Evolutionary conservation across 1,284 basidiomycete genomes (phyloP).

Genomic region (Ustilago xerochloae): DNA sequence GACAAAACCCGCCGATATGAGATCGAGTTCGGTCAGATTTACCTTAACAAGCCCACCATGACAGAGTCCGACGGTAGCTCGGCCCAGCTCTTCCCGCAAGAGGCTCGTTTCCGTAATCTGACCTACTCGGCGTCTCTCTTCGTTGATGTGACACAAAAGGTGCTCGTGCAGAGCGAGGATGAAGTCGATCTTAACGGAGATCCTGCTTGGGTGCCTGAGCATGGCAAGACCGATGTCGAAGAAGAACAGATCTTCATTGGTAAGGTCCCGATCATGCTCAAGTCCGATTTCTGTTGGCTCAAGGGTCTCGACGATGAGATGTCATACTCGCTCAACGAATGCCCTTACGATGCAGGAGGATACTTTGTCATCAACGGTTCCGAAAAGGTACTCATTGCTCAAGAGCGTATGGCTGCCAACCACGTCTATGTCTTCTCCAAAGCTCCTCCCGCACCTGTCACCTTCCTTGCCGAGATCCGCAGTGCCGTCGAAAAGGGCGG

Average conservation of each 20-base stretch:
- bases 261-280: constrained; percentile 98
- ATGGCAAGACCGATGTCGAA: constrained; percentile 74
- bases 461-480: constrained; percentile 95
- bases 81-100: constrained; percentile 94
- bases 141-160: constrained; percentile 92
- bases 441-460: constrained; percentile 94
- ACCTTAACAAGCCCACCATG: constrained; percentile 90
- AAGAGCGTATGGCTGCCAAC: constrained; percentile 99
- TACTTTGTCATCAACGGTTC: constrained; percentile 99
- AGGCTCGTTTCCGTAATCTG: constrained; percentile 91
- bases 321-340: constrained; percentile 92
- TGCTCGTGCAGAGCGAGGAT: constrained; percentile 81
- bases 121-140: constrained; percentile 97
- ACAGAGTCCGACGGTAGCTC: constrained; percentile 96
- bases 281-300: constrained; percentile 94
- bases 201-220: constrained; percentile 78
- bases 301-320: constrained; percentile 81
- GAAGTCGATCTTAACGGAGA: constrained; percentile 78
- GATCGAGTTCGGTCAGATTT: constrained; percentile 97
- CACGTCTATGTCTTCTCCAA: constrained; percentile 99
- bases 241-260: constrained; percentile 91
- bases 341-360: constrained; percentile 91
- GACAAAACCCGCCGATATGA: constrained; percentile 85
- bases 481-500: constrained; percentile 98
- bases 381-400: constrained; percentile 98